Evolutionary conservation across 176 grass and related monocot species (phyloP), one percentile per base, ranked within the genome.

Genomic region (Puya raimondii): DNA sequence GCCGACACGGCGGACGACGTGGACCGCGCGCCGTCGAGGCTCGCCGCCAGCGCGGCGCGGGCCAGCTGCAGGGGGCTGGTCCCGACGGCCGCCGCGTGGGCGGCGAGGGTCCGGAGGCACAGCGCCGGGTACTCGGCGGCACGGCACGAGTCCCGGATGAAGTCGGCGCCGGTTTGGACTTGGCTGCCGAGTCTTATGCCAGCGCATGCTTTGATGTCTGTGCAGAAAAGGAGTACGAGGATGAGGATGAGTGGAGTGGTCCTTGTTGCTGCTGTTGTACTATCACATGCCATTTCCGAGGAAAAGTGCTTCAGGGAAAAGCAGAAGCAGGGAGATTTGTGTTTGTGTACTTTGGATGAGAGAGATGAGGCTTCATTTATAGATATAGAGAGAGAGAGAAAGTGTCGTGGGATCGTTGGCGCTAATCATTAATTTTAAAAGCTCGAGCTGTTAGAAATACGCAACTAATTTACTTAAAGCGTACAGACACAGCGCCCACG

Each of bases 51-150:
- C 27, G 72, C 80, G 2, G 67, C 70, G 22, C 66, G 53, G 0
- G 80, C 80, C 26, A 82, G 47, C 47, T 71, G 64, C 23, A 66
- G 3, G 1, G 66, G 73, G 50, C 17, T 72, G 53, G 48, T 76
- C 53, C 70, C 56, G 49, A 82, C 76, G 23, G 15, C 71, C 23
- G 16, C 14, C 3, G 80, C 80, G 50, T 76, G 76, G 15, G 56
- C 12, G 12, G 80, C 64, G 53, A 82, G 67, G 10, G 80, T 71
- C 10, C 49, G 76, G 67, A 77, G 71, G 58, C 80, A 82, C n/a
- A 82, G 72, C 50, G 9, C 16, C 17, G 80, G 80, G 66, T 77
- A 82, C 3, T 66, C 9, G 12, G 80, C 72, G 49, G 67, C 2
- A 6, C 17, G 64, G 66, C 80, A 82, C 64, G 74, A 82, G 63